A percentile compares a stretch with the other conserved stretches of the same genome.
Evolutionary conservation across 75 land plant genomes (phyloP).

Genomic region (Larix kaempferi): DNA sequence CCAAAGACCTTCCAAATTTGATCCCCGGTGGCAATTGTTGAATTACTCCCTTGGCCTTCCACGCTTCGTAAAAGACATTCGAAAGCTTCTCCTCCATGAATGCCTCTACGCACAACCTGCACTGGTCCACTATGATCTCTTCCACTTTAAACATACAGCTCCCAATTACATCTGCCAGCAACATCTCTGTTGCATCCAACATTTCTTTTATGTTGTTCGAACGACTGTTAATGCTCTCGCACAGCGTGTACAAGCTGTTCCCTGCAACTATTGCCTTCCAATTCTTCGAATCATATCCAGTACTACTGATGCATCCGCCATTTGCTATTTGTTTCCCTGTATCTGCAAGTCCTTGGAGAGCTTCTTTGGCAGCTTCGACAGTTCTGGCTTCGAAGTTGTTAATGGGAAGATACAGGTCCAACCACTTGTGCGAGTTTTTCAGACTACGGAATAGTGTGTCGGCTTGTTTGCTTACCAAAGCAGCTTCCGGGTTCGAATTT

Average conservation of each 20-base stretch:
- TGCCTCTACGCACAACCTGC: not conserved
- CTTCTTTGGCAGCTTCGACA: not conserved
- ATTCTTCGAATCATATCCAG: not conserved
- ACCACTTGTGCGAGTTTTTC: not conserved
- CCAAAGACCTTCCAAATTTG: too few species aligned
- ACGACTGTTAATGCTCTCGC: not conserved
- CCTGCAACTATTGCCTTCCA: not conserved
- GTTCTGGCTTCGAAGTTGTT: not conserved
- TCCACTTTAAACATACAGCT: not conserved
- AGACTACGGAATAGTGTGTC: not conserved
- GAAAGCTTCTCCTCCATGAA: not conserved
- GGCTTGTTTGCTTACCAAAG: not conserved
- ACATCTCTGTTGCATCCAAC: not conserved
- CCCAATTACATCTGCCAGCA: not conserved
- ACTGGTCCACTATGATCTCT: not conserved
- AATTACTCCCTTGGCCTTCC: too few species aligned
- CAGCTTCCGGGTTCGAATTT: not conserved
- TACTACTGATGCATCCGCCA: not conserved
- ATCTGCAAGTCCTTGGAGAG: not conserved
- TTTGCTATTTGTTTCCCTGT: not conserved
- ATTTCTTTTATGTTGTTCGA: not conserved
- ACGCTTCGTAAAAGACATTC: too few species aligned
- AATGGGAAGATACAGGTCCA: not conserved
- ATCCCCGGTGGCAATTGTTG: too few species aligned
- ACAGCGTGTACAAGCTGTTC: not conserved